Percentiles rank a stretch among this genome's conserved stretches.
Conservation (phyloP, 169 alveolate genomes). For the Miamiensis avidus region DNA sequence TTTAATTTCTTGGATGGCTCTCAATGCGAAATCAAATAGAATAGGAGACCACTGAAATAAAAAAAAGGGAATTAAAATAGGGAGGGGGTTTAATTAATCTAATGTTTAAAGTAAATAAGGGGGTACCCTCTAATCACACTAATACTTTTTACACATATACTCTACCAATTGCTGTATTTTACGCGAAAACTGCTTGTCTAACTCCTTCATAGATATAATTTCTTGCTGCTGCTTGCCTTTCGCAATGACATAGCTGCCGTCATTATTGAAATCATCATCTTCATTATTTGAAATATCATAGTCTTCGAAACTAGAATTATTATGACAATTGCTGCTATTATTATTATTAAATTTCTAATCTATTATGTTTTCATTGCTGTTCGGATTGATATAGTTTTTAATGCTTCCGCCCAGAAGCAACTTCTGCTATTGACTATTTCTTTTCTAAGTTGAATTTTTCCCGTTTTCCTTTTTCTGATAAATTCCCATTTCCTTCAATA, state of each 20-base stretch:
- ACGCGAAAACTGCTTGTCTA: neutral
- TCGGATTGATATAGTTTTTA: neutral
- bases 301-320: neutral
- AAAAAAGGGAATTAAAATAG: neutral
- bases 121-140: neutral
- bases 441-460: too few species aligned
- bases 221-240: neutral
- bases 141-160: neutral
- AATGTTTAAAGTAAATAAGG: too few species aligned
- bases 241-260: neutral
- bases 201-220: neutral
- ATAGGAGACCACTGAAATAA: neutral
- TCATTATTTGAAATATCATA: neutral
- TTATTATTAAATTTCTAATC: neutral
- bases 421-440: too few species aligned
- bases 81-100: neutral
- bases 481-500: slow-evolving; percentile 9
- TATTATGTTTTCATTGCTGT: neutral
- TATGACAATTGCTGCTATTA: neutral
- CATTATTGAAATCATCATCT: neutral
- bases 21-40: neutral
- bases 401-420: neutral
- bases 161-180: neutral
- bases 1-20: neutral
- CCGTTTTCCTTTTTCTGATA: neutral